Conservation (phyloP, 139 green algal species). For the Astrephomene gubernaculifera region DNA sequence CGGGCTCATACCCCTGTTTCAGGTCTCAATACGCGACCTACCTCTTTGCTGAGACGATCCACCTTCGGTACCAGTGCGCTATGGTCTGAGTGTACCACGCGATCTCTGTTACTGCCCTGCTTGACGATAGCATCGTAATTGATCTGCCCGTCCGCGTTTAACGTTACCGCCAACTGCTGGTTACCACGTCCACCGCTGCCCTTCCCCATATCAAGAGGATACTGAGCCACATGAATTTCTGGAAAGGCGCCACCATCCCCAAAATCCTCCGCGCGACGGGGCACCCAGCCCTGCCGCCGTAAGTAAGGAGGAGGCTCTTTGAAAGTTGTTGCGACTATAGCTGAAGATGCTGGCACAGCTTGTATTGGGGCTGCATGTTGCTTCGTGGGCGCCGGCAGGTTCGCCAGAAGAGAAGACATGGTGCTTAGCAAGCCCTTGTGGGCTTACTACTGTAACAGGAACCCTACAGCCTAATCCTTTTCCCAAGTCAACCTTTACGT, state of each 20-base stretch:
- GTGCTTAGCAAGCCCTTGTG: not conserved
- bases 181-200: conserved; percentile 36
- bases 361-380: conserved; percentile 38
- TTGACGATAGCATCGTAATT: conserved; percentile 91
- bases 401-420: conserved; percentile 40
- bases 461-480: too few relatives aligned
- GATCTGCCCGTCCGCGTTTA: conserved; percentile 83
- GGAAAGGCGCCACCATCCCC: conserved; percentile 93
- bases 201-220: conserved; percentile 93
- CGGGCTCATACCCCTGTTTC: too few relatives aligned
- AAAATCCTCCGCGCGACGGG: conserved; percentile 85
- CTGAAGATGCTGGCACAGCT: not conserved
- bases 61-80: conserved; percentile 91
- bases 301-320: conserved; percentile 82
- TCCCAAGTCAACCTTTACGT: too few relatives aligned
- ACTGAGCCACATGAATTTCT: conserved; percentile 93
- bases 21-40: conserved; percentile 43
- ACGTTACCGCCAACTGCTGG: conserved; percentile 82
- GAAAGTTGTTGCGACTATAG: not conserved
- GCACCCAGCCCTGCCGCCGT: conserved; percentile 78
- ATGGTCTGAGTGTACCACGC: conserved; percentile 81
- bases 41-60: conserved; percentile 73
- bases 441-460: too few relatives aligned
- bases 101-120: conserved; percentile 82
- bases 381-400: conserved; percentile 31